phyloP scores from a whole-genome alignment of 2,329 filamentous ascomycete species.

The Fusarium falciforme region DNA sequence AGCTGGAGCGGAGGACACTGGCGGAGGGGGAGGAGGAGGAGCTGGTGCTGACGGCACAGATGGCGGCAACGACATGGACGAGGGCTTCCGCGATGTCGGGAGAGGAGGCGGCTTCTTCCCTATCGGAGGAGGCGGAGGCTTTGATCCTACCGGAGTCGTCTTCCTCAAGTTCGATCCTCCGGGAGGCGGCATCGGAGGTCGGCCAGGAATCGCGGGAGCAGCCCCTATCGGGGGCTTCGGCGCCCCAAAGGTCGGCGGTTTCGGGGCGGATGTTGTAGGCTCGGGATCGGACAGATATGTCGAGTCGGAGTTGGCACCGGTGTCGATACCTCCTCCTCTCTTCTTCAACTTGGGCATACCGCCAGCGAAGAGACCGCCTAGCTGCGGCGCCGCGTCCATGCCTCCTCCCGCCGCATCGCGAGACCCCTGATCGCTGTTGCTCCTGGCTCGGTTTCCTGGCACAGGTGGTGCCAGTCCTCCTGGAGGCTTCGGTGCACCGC shows the following conservation, averaged over 20 bases:
- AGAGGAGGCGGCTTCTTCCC: slow-evolving; percentile 79
- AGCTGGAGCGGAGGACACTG: slow-evolving; percentile 54
- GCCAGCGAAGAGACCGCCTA: slow-evolving; percentile 89
- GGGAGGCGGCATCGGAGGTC: slow-evolving; percentile 54
- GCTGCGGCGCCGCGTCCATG: slow-evolving; percentile 76
- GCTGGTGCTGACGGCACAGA: slow-evolving; percentile 52
- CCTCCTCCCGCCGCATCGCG: slow-evolving; percentile 54
- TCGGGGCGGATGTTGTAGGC: slow-evolving; percentile 54
- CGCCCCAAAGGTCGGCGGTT: slow-evolving; percentile 70
- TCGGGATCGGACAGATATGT: slow-evolving; percentile 83
- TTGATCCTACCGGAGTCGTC: slow-evolving; percentile 57
- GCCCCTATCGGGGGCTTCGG: slow-evolving; percentile 59
- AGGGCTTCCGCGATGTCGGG: slow-evolving; percentile 70
- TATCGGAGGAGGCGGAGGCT: slow-evolving; percentile 80
- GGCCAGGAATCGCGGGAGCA: slow-evolving; percentile 36
- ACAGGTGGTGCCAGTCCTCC: slow-evolving; percentile 78
- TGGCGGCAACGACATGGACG: slow-evolving; percentile 50
- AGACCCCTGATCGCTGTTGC: slow-evolving; percentile 81
- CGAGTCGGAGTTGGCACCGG: slow-evolving; percentile 68
- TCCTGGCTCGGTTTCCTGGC: slow-evolving; percentile 77
- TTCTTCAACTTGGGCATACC: slow-evolving; percentile 97
- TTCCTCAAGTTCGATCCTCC: slow-evolving; percentile 68
- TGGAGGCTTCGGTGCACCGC: slow-evolving; percentile 60
- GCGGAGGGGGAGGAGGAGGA: slow-evolving; percentile 54
- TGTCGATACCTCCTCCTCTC: slow-evolving; percentile 82